These are phyloP conservation scores for Typha latifolia DNA, from an alignment of 176 grass and related monocot genomes.

Conservation along the genomic window DNA sequence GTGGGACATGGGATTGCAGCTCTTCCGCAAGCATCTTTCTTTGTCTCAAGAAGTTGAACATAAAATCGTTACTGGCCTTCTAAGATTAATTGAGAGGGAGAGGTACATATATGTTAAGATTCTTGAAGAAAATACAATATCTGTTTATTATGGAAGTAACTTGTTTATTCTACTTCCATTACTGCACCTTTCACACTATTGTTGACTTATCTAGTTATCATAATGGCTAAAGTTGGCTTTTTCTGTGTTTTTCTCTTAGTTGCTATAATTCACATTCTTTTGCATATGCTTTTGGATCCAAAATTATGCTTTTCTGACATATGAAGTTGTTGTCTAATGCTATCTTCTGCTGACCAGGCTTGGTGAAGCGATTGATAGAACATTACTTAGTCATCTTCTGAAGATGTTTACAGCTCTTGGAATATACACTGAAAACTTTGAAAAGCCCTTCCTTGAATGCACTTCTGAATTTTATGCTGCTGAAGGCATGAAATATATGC, in stretches of 20 bases:
- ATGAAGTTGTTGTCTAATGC: not conserved
- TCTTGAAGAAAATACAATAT: not conserved
- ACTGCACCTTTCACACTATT: not conserved
- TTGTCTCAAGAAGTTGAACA: constrained; percentile 65
- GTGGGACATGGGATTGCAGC: constrained; percentile 94
- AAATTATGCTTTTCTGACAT: no score
- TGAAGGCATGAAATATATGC: constrained; percentile 98
- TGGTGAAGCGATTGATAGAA: constrained; percentile 92
- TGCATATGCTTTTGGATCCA: no score
- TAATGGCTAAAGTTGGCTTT: no score
- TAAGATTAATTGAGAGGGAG: constrained; percentile 95
- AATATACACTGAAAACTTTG: constrained; percentile 84
- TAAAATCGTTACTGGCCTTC: constrained; percentile 83
- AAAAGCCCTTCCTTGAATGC: constrained; percentile 82
- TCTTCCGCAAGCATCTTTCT: constrained; percentile 81
- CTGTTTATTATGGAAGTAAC: not conserved
- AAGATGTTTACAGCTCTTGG: constrained; percentile 98
- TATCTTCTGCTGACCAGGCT: constrained; percentile 44
- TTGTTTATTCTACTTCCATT: not conserved
- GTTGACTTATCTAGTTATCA: no score
- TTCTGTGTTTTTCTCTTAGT: no score
- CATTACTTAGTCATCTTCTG: constrained; percentile 86
- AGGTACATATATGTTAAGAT: constrained; percentile 38
- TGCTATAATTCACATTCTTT: no score
- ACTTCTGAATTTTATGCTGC: constrained; percentile 93